Evolutionary conservation across 768 basidiomycete genomes (phyloP).

Genomic region (Termitomyces sp.): DNA sequence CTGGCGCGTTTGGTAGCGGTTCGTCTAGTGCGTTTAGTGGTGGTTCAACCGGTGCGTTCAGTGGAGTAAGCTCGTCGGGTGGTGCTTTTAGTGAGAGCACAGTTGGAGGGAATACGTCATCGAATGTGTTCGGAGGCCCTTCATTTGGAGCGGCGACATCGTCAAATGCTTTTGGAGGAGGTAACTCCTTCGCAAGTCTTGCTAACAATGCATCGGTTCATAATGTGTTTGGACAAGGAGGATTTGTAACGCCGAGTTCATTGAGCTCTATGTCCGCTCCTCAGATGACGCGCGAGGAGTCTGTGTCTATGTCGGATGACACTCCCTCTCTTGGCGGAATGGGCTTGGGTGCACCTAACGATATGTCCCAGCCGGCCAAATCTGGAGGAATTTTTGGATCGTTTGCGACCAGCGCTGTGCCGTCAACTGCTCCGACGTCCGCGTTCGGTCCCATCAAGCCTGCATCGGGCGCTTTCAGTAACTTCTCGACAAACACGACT

Average conservation of each 20-base stretch:
- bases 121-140: slow-evolving; percentile 20
- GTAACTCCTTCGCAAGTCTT: slow-evolving; percentile 15
- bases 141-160: slow-evolving; percentile 15
- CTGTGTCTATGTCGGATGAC: slow-evolving; percentile 44
- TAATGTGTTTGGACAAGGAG: slow-evolving; percentile 24
- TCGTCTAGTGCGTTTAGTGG: slow-evolving; percentile 17
- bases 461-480: slow-evolving; percentile 41
- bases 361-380: slow-evolving; percentile 21
- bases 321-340: slow-evolving; percentile 27
- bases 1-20: neutral
- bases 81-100: slow-evolving; percentile 18
- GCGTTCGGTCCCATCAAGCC: slow-evolving; percentile 31
- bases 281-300: slow-evolving; percentile 39
- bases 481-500: slow-evolving; percentile 5
- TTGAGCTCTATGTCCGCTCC: slow-evolving; percentile 10
- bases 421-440: slow-evolving; percentile 15
- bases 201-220: slow-evolving; percentile 6
- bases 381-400: slow-evolving; percentile 34
- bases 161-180: slow-evolving; percentile 16
- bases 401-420: slow-evolving; percentile 16
- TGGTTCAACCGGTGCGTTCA: slow-evolving; percentile 2
- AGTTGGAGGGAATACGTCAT: slow-evolving; percentile 13
- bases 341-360: slow-evolving; percentile 18
- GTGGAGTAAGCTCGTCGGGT: slow-evolving; percentile 3
- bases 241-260: slow-evolving; percentile 17